A percentile compares a stretch with the other conserved stretches of the same genome.
These are phyloP conservation scores for Eucalyptus brandiana DNA, from an alignment of 345 rosid genomes.

Conservation along the genomic window DNA sequence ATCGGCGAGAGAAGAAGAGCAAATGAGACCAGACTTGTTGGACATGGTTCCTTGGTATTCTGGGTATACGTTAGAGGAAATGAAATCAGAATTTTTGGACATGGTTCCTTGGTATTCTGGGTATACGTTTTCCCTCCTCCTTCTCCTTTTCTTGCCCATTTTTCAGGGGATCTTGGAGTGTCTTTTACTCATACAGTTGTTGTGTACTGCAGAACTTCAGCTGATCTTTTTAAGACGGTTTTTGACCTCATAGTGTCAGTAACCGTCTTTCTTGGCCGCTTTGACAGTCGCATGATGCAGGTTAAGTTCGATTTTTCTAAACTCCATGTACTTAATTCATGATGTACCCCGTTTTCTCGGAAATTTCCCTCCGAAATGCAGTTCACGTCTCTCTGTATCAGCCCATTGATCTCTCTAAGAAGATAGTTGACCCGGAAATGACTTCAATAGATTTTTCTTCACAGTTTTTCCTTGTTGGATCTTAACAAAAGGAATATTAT, in stretches of 20 bases:
- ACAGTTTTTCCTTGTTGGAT: not conserved
- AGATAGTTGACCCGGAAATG: not conserved
- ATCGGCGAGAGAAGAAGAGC: conserved; percentile 65
- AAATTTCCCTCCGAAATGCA: not conserved
- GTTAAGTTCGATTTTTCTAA: conserved; percentile 10
- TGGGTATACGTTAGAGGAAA: not conserved
- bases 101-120: conserved; percentile 99
- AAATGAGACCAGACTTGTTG: conserved; percentile 47
- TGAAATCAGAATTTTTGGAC: conserved; percentile 40
- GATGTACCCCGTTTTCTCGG: not conserved
- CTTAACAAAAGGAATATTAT: not conserved
- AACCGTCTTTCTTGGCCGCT: conserved; percentile 93
- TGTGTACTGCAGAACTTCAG: conserved; percentile 78
- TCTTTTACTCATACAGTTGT: conserved; percentile 1
- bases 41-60: not conserved
- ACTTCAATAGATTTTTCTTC: too few species aligned
- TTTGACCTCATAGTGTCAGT: conserved; percentile 95
- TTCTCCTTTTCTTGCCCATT: not conserved
- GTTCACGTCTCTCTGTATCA: not conserved
- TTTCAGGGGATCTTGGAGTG: not conserved
- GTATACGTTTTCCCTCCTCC: conserved; percentile 23
- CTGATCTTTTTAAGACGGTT: conserved; percentile 92
- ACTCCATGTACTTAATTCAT: not conserved
- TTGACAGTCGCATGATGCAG: conserved; percentile 99
- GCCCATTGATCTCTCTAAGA: not conserved